Evolutionary conservation across 2,329 filamentous ascomycete species (phyloP), one percentile per base, ranked within the genome.

Genomic region (Xylaria multiplex): DNA sequence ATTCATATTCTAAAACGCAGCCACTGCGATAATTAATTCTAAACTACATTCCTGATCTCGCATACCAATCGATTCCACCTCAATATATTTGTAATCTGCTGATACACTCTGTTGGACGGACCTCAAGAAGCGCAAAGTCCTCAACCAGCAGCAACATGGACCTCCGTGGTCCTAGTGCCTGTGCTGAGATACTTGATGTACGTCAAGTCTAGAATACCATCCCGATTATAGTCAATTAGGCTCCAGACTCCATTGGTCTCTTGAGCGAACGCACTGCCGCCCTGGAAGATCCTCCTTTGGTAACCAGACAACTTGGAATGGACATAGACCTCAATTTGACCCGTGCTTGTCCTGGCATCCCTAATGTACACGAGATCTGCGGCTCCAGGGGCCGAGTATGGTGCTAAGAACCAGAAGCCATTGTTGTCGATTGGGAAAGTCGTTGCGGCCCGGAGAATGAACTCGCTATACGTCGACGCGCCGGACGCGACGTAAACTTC

Each of bases 61-160:
- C 19, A 19, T 19, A 19, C 19, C 19, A 19, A 19, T 19, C 19
- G 19, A 19, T 19, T 19, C 19, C 19, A 19, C 19, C 19, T 19
- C 19, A 19, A 19, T 19, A 19, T 19, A 19, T 19, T 19, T 19
- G 19, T 19, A 19, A 19, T 19, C 19, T 19, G 19, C 19, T 19
- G 19, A 19, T 19, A 19, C 19, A 19, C 19, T 19, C 19, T 19
- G 19, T 19, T 19, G 19, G 19, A 19, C 19, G 19, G 19, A 19
- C 19, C 19, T 19, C 19, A 19, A 19, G 19, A 13, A 54, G 8
- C 58, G 30, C 37, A 8, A 45, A 30, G 6, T 22, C 11, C 8
- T 54, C n/a, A 65, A 58, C 59, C 64, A 58, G 64, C 40, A 58
- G 64, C 64, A 19, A 66, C 64, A 49, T 66, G 64, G n/a, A 62